phyloP scores from a whole-genome alignment of 495 filamentous ascomycete species.

The Penicillium ochrochloron region DNA sequence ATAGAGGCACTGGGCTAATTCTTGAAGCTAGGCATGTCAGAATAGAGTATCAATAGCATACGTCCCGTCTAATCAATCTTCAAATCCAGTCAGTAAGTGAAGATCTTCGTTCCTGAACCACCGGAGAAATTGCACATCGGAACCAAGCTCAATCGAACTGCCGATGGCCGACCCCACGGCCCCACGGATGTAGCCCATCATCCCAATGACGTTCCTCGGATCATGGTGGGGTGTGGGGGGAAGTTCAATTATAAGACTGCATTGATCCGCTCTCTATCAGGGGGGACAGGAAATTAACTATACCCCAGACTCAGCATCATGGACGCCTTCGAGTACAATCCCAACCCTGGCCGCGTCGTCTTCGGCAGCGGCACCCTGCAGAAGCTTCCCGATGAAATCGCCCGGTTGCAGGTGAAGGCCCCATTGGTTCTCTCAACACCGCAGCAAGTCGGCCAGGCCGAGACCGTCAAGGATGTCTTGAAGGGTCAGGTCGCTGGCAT shows the following conservation, averaged over 20 bases:
- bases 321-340: conserved; percentile 66
- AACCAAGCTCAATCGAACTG: conserved; percentile 29
- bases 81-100: neutral
- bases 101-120: neutral
- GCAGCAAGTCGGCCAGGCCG: conserved; percentile 57
- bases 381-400: conserved; percentile 63
- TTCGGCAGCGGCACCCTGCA: conserved; percentile 66
- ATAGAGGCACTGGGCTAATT: neutral
- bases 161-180: conserved; percentile 31
- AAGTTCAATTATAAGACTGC: conserved; percentile 32
- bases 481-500: conserved; percentile 57
- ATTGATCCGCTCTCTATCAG: conserved; percentile 18
- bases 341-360: conserved; percentile 62
- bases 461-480: conserved; percentile 53
- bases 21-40: too few species aligned
- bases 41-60: too few species aligned
- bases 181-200: conserved; percentile 34
- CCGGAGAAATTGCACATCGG: conserved; percentile 13
- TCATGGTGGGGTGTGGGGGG: conserved; percentile 41
- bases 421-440: conserved; percentile 65
- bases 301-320: conserved; percentile 23
- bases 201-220: conserved; percentile 20
- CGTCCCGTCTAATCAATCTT: neutral
- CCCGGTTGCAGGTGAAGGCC: conserved; percentile 55
- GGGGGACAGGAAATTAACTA: neutral